Conservation (phyloP, 768 basidiomycete genomes). For the Xerocomus spinulosus region DNA sequence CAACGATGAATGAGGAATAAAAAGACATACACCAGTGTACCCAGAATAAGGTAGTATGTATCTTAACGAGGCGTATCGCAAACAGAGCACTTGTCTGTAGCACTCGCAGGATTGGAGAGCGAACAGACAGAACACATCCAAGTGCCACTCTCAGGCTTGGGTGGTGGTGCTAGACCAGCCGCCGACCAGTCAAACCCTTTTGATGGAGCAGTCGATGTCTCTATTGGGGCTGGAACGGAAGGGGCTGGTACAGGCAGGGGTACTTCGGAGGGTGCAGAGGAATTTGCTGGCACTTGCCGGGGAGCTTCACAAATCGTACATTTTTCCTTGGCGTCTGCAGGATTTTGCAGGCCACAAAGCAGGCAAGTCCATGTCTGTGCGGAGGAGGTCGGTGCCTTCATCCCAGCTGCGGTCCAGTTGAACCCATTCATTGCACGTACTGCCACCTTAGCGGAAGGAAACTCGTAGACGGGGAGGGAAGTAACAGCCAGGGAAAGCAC, state of each 20-base stretch:
- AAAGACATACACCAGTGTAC: slow-evolving; percentile 6
- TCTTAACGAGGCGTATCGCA: slow-evolving; percentile 43
- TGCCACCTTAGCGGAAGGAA: slow-evolving; percentile 21
- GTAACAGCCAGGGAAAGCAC: slow-evolving; percentile 38
- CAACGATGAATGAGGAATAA: slow-evolving; percentile 11
- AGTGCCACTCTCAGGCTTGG: slow-evolving; percentile 18
- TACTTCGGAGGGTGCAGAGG: slow-evolving; percentile 11
- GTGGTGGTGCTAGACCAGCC: slow-evolving; percentile 32
- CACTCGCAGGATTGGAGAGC: slow-evolving; percentile 43
- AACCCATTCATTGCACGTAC: slow-evolving; percentile 38
- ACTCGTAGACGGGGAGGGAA: slow-evolving; percentile 45
- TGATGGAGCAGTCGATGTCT: slow-evolving; percentile 3
- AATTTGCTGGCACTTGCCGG: slow-evolving; percentile 19
- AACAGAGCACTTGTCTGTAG: slow-evolving; percentile 43
- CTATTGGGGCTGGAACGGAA: background rate
- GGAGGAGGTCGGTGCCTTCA: slow-evolving; percentile 39
- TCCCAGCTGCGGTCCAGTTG: slow-evolving; percentile 59
- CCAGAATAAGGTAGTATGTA: slow-evolving; percentile 10
- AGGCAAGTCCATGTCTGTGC: slow-evolving; percentile 52
- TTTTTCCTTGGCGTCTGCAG: slow-evolving; percentile 36
- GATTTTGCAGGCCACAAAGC: slow-evolving; percentile 43
- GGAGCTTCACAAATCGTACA: slow-evolving; percentile 44
- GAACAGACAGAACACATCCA: slow-evolving; percentile 42
- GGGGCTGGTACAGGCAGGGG: background rate
- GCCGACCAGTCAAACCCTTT: slow-evolving; percentile 37